These are phyloP conservation scores for Tricholoma saponaceum DNA, from an alignment of 768 basidiomycete genomes.

Conservation along the genomic window DNA sequence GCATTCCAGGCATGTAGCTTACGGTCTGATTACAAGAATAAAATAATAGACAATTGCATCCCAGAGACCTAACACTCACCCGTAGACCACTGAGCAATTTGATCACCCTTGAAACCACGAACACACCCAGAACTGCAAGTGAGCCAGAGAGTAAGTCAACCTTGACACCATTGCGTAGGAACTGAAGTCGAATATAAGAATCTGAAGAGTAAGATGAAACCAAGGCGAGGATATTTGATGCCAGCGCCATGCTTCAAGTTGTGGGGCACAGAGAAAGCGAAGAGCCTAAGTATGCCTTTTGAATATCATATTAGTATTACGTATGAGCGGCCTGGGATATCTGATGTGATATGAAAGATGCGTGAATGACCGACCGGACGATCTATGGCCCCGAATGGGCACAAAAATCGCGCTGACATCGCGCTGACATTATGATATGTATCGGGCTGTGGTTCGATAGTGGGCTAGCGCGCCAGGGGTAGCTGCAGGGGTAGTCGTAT, in stretches of 20 bases:
- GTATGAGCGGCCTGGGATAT: too few relatives aligned
- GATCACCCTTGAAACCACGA: conserved; percentile 28
- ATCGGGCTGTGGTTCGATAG: too few relatives aligned
- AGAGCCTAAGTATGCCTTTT: too few relatives aligned
- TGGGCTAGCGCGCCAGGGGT: too few relatives aligned
- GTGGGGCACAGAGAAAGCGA: too few relatives aligned
- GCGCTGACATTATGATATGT: too few relatives aligned
- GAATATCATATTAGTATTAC: too few relatives aligned
- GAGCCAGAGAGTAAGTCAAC: conserved; percentile 3
- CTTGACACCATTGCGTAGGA: conserved; percentile 12
- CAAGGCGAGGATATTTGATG: background rate
- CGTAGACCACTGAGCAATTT: conserved; percentile 25
- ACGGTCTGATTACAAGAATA: conserved; percentile 23
- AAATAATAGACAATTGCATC: background rate
- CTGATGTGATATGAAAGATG: too few relatives aligned
- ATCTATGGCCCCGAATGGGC: too few relatives aligned
- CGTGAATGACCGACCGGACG: too few relatives aligned
- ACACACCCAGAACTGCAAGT: conserved; percentile 17
- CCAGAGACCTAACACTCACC: conserved; percentile 19
- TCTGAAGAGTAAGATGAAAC: background rate
- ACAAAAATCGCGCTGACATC: too few relatives aligned
- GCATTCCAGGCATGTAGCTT: conserved; percentile 33
- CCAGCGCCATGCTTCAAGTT: conserved; percentile 1
- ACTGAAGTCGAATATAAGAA: conserved; percentile 3
- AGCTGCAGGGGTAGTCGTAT: too few relatives aligned